Evolutionary conservation across 208 protist genomes (phyloP), one percentile per base, ranked within the genome.

Genomic region (Wallacemonas sp.): DNA sequence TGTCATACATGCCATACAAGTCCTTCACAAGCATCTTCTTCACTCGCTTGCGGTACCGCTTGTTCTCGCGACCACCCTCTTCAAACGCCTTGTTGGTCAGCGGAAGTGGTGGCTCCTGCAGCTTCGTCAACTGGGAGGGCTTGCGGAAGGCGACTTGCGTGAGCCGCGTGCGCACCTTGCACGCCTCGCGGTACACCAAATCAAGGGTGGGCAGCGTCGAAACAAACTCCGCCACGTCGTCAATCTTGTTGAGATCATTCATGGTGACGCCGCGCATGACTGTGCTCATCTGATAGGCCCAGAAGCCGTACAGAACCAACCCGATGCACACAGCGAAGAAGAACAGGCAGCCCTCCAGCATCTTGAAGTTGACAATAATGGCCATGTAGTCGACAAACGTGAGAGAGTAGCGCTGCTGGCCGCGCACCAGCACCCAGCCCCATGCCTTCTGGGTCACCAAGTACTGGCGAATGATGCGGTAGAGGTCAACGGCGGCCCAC

Each of bases 241-340:
- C 89, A 20, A 95, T 92, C 72, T 97, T 97, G 67, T 84, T 92
- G 55, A 90, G 73, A 36, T 97, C 93, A 65, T 97, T 96, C 49
- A 87, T 81, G 0, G 93, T 97, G 11, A 96, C 54, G 61, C 96
- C 96, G 12, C 50, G 26, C 25, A 91, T 29, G 12, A 84, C 84
- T 61, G 89, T 90, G 32, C 76, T 82, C 86, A 96, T 84, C 61
- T 95, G 81, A 54, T 96, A 96, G 5, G 62, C 57, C 81, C 85
- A 93, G 67, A 97, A 97, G 14, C 62, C 46, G 62, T 77, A 91
- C 23, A 97, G 74, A 18, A 97, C 72, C 2, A 95, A 32, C 3
- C 80, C 76, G 36, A 96, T 91, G 45, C 65, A 78, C 20, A 81
- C 45, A 14, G 88, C 81, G 57, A 95, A 97, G 45, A 94, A 84